These are phyloP conservation scores for Pestalotiopsis sp. DNA, from an alignment of 2,329 filamentous ascomycete genomes.

Conservation along the genomic window DNA sequence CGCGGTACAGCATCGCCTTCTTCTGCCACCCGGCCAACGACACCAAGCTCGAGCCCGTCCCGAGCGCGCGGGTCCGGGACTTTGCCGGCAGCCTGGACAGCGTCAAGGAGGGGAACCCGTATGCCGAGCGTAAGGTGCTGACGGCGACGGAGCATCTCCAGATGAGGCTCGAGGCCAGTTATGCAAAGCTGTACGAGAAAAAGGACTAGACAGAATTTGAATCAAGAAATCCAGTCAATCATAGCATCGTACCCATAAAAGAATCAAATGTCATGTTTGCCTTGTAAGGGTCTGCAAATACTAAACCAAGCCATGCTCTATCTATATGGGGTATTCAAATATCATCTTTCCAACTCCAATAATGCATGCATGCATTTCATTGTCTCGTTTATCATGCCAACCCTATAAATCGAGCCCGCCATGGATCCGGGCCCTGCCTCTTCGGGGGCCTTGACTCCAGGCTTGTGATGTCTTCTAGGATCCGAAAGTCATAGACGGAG, in stretches of 20 bases:
- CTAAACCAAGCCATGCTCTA: not conserved
- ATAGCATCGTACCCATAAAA: not conserved
- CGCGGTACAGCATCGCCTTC: conserved; percentile 69
- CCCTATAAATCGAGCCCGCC: conserved; percentile 47
- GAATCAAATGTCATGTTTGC: not conserved
- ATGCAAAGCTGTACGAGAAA: conserved; percentile 55
- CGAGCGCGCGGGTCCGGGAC: conserved; percentile 58
- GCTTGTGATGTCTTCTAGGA: conserved; percentile 43
- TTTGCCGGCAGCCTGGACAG: conserved; percentile 28
- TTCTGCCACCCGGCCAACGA: conserved; percentile 67
- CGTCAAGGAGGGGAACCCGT: conserved; percentile 42
- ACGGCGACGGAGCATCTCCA: conserved; percentile 67
- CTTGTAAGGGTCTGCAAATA: not conserved
- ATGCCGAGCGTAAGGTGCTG: conserved; percentile 57
- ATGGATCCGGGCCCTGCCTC: conserved; percentile 40
- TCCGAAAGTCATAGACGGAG: conserved; percentile 50
- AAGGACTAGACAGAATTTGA: conserved; percentile 20
- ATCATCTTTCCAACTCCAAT: not conserved
- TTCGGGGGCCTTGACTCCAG: conserved; percentile 39
- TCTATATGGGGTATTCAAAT: not conserved
- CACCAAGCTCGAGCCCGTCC: conserved; percentile 58
- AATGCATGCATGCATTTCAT: not conserved
- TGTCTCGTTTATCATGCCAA: conserved; percentile 39
- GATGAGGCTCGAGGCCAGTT: conserved; percentile 63
- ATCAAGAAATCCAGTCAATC: not conserved